Evolutionary conservation across 2,329 filamentous ascomycete species (phyloP), one percentile per base, ranked within the genome.

Genomic region (Botrytis deweyae): DNA sequence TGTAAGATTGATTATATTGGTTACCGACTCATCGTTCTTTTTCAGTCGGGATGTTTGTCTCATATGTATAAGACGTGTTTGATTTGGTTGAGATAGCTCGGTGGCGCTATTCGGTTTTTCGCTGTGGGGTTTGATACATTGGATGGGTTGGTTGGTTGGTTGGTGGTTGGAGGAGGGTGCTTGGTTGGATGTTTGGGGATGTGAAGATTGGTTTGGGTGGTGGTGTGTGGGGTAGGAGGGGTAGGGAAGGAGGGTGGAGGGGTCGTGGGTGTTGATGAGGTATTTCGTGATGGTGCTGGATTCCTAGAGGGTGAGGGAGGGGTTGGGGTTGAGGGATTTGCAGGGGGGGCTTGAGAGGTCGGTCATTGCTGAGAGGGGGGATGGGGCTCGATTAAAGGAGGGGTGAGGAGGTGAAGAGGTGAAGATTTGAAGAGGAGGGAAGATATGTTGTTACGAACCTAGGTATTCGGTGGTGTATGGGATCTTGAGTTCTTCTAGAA

Each of bases 281-380:
- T 86, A 86, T 66, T 84, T 81, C 73, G 86, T 79, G 73, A 85
- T 84, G 1, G 85, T 84, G 20, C 83, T 83, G 36, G 81, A 83
- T 76, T 86, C 58, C 42, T 63, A 72, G 6, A 72, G 70, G 0
- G 70, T 58, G 63, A 86, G 79, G 65, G 81, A 80, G 73, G 84
- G 84, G 44, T 81, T 81, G n/a, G 78, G 79, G 69, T 80, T 80
- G 70, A 80, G 63, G 2, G 69, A 46, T 52, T 82, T 77, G 79
- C 81, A 87, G 3, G 80, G 78, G 9, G 80, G 78, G 29, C 1
- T 86, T 86, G 42, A 86, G 42, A 86, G 52, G n/a, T 70, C 68
- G 40, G 36, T 3, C 2, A 33, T 42, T 22, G 58, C 49, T 69
- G n/a, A 6, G 9, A 9, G 12, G 40, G 40, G 40, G 40, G 40